Evolutionary conservation across 2,329 filamentous ascomycete genomes (phyloP).

Genomic region (Periconia sp.): DNA sequence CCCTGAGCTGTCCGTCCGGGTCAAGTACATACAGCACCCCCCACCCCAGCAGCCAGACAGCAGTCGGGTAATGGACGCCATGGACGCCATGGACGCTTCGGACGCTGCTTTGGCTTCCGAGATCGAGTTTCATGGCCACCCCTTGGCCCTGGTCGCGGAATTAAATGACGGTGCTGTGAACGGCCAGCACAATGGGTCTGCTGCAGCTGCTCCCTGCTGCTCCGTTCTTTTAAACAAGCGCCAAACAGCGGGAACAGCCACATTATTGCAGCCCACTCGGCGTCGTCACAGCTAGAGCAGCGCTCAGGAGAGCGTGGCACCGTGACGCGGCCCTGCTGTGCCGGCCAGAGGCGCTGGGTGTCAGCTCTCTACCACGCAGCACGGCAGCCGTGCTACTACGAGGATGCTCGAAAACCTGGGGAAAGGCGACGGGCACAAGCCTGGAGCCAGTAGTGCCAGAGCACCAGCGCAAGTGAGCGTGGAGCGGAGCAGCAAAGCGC

Average conservation of each 20-base stretch:
- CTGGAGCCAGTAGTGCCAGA: too few species aligned
- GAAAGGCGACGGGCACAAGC: too few species aligned
- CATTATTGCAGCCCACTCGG: slow-evolving; percentile 22
- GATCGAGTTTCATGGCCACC: slow-evolving; percentile 32
- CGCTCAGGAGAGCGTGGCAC: background rate
- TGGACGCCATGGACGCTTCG: too few species aligned
- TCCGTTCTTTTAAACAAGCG: slow-evolving; percentile 21
- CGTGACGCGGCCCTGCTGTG: too few species aligned
- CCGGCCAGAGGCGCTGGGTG: background rate
- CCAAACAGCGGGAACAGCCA: slow-evolving; percentile 29
- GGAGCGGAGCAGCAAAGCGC: slow-evolving; percentile 4
- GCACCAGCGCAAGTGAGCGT: slow-evolving; percentile 6
- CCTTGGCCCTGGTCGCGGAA: slow-evolving; percentile 20
- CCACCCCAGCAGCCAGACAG: slow-evolving; percentile 7
- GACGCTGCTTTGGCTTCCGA: slow-evolving; percentile 32
- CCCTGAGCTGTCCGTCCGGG: slow-evolving; percentile 11
- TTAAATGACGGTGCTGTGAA: slow-evolving; percentile 23
- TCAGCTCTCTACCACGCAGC: too few species aligned
- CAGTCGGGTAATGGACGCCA: slow-evolving; percentile 26
- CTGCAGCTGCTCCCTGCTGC: slow-evolving; percentile 24
- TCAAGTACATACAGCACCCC: slow-evolving; percentile 1
- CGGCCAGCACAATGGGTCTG: slow-evolving; percentile 26
- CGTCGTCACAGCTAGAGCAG: slow-evolving; percentile 4
- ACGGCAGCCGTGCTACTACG: too few species aligned
- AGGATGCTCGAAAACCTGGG: too few species aligned